Evolutionary conservation across 768 basidiomycete genomes (phyloP), one percentile per base, ranked within the genome.

Genomic region (Melanogaster broomeanus): DNA sequence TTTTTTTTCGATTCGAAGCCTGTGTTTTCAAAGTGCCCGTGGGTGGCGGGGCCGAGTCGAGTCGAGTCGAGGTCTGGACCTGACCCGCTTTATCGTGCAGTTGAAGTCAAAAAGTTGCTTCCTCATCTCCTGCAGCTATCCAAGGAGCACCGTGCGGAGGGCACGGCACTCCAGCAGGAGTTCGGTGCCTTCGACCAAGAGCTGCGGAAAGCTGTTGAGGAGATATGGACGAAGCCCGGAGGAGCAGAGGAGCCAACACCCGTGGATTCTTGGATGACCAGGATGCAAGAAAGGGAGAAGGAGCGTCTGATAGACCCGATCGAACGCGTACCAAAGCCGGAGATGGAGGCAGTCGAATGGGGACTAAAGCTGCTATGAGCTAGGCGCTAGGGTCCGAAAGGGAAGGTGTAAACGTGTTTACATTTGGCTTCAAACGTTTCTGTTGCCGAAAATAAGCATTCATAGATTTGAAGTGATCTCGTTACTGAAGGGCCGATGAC

Each of bases 101-200:
- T 72, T 43, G 93, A 95, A 59, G 78, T 79, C 2, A 72, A 74
- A 18, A 75, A 75, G 40, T 69, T 98, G 21, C 71, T 96, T 10
- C 90, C 91, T 4, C 88, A 93, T 64, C 73, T 97, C 21, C 69
- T 88, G 44, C 81, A 87, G 52, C 81, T 90, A 50, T 83, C 86
- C 0, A 53, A 75, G 5, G 81, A 80, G 34, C 91, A 95, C 62
- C 77, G 81, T 2, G 68, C 72, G n/a, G 87, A 90, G 53, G 93
- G 87, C 0, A 57, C 64, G 33, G 72, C 69, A 2, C 70, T 97
- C 51, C 92, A 96, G 65, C 60, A 70, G 5, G 80, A 84, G 39
- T 68, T 92, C 1, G 53, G 59, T 3, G 66, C 69, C 0, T 87
- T 95, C 52, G 79, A 85, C 53, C 57, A 53, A 27, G 85, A 87